Evolutionary conservation across 371 early-diverging fungal species (phyloP).

Genomic region (Synchytrium microbalum): DNA sequence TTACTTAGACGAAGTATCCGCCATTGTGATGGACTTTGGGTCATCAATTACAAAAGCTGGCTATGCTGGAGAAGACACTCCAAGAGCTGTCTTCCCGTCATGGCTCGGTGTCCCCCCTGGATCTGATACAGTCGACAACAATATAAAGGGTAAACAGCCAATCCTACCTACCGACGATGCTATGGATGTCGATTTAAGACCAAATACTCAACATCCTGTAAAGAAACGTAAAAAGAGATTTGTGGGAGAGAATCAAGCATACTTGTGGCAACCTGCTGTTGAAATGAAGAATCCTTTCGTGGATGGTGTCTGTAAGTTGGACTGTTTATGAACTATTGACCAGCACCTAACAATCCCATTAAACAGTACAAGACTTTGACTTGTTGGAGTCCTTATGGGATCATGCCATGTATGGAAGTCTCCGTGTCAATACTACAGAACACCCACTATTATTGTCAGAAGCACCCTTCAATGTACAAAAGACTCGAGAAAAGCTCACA

Average conservation of each 20-base stretch:
- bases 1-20: conserved; percentile 80
- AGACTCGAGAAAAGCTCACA: conserved; percentile 73
- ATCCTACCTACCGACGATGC: neutral
- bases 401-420: conserved; percentile 57
- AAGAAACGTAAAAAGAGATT: conserved; percentile 30
- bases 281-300: conserved; percentile 68
- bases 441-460: conserved; percentile 87
- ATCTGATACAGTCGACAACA: neutral
- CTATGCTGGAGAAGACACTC: conserved; percentile 92
- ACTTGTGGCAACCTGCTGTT: conserved; percentile 60
- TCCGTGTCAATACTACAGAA: conserved; percentile 47
- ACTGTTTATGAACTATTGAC: neutral
- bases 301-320: conserved; percentile 48
- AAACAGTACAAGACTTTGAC: conserved; percentile 72
- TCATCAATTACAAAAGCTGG: conserved; percentile 82
- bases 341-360: neutral
- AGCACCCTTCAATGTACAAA: conserved; percentile 76
- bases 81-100: conserved; percentile 78
- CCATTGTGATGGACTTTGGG: conserved; percentile 88
- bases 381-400: conserved; percentile 82
- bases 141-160: conserved; percentile 1
- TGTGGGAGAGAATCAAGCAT: conserved; percentile 72
- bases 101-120: conserved; percentile 44
- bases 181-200: conserved; percentile 2
- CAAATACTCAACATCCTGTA: neutral